Evolutionary conservation across 306 rosid genomes (phyloP).

Genomic region (Alnus rubra): DNA sequence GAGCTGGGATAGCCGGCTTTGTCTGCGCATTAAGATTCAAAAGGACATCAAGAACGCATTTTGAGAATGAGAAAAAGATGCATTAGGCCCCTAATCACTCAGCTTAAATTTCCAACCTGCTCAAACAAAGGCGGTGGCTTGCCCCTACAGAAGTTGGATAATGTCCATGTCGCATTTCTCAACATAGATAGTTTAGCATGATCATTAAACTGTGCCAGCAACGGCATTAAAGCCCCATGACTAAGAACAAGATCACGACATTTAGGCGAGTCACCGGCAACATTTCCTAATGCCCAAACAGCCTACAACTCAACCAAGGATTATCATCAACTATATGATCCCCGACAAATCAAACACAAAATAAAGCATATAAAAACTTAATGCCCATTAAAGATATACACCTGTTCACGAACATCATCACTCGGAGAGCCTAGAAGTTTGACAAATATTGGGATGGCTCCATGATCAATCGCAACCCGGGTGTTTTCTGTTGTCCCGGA

Average conservation of each 20-base stretch:
- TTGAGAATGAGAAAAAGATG: background rate
- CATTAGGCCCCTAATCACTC: background rate
- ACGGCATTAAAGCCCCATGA: slow-evolving; percentile 73
- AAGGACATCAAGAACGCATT: background rate
- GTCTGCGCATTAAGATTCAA: slow-evolving; percentile 48
- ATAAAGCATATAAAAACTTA: background rate
- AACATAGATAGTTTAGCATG: slow-evolving; percentile 91
- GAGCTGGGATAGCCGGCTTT: slow-evolving; percentile 85
- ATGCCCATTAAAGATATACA: slow-evolving; percentile 19
- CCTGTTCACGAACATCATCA: slow-evolving; percentile 97
- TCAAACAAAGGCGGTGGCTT: slow-evolving; percentile 94
- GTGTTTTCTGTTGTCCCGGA: slow-evolving; percentile 92
- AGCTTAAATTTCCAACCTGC: slow-evolving; percentile 32
- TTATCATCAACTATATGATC: background rate
- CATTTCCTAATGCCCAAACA: slow-evolving; percentile 95
- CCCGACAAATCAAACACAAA: background rate
- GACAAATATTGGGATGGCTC: slow-evolving; percentile 85
- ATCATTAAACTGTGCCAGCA: slow-evolving; percentile 78
- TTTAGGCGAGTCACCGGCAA: slow-evolving; percentile 94
- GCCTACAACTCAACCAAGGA: slow-evolving; percentile 48
- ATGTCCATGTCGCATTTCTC: slow-evolving; percentile 92
- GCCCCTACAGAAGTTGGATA: slow-evolving; percentile 91
- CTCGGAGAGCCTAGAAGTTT: slow-evolving; percentile 82
- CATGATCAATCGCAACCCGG: slow-evolving; percentile 86
- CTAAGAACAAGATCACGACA: slow-evolving; percentile 92